Conservation (phyloP, 208 protist genomes). For the Borovskyia barvae region DNA sequence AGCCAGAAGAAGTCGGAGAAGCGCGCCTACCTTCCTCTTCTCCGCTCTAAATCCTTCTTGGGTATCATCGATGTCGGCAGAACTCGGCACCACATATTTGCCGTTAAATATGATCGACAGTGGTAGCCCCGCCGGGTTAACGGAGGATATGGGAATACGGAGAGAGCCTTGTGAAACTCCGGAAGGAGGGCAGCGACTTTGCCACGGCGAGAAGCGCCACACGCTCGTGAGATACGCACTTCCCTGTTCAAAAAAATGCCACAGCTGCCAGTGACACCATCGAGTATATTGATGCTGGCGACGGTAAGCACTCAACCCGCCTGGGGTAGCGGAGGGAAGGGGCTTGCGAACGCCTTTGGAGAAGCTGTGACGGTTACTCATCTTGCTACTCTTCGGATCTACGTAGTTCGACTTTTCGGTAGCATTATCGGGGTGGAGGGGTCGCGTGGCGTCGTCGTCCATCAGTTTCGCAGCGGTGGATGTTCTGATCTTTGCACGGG, state of each 20-base stretch:
- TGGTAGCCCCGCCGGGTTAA: neutral
- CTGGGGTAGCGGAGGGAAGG: constrained; percentile 1
- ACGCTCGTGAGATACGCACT: constrained; percentile 32
- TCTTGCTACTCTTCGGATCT: neutral
- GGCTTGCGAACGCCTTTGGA: too few relatives aligned
- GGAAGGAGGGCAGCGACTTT: neutral
- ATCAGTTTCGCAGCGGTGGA: too few relatives aligned
- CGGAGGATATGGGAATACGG: neutral
- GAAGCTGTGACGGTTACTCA: neutral
- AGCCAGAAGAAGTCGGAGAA: constrained; percentile 19
- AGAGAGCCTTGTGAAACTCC: neutral
- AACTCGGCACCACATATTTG: constrained; percentile 24
- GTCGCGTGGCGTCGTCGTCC: too few relatives aligned
- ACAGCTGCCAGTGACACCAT: constrained; percentile 43
- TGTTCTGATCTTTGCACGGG: neutral
- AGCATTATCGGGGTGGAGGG: too few relatives aligned
- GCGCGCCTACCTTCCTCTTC: neutral
- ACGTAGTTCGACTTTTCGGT: neutral
- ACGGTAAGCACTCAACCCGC: constrained; percentile 25
- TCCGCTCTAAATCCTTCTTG: neutral
- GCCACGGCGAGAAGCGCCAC: constrained; percentile 16
- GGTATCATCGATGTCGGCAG: constrained; percentile 4
- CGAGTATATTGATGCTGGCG: constrained; percentile 22
- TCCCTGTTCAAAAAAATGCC: constrained; percentile 36
- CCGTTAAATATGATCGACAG: constrained; percentile 16